Evolutionary conservation across 75 land plant genomes (phyloP), one percentile per base, ranked within the genome.

Genomic region (Isoetes taiwanensis): DNA sequence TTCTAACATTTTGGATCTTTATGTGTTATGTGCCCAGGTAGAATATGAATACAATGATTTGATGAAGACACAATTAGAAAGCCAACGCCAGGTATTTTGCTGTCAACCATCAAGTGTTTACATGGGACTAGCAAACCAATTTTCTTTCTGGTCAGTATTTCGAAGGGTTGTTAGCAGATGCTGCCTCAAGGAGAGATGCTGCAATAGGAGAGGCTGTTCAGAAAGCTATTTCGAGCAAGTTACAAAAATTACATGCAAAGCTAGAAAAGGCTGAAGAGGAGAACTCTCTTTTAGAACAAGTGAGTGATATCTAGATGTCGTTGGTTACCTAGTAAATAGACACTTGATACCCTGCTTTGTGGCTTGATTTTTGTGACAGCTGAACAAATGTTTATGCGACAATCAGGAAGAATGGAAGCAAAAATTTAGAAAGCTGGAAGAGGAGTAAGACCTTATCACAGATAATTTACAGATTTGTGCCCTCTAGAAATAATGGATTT

Each of bases 41-140:
- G 77, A 65, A 31, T 69, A 67, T 23, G 96, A 94, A 55, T 89
- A 94, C 55, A 80, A 82, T 64, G 80, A 78, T 39, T 80, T 89
- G 3, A 77, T 89, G n/a, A 64, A 74, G 19, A 61, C 71, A 4
- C 91, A 89, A 66, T 73, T 94, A 50, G 99, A 94, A 60, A 94
- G 75, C 60, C 96, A 94, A 75, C 80, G 77, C 61, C 65, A 77
- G 64, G 98, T 93, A 72, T 50, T 35, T 26, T 37, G 24, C 28
- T 32, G 8, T 8, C 20, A 0, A 1, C 30, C 8, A 16, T 63
- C 14, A 56, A 37, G 12, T 61, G 23, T 57, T 61, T 30, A 30
- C 55, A 21, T 54, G 34, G 26, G 54, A 26, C 24, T 56, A 34
- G 1, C 20, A 3, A 20, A 28, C 12, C 2, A 5, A 27, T 9